These are phyloP conservation scores for Mycena filopes DNA, from an alignment of 768 basidiomycete species.

Conservation along the genomic window DNA sequence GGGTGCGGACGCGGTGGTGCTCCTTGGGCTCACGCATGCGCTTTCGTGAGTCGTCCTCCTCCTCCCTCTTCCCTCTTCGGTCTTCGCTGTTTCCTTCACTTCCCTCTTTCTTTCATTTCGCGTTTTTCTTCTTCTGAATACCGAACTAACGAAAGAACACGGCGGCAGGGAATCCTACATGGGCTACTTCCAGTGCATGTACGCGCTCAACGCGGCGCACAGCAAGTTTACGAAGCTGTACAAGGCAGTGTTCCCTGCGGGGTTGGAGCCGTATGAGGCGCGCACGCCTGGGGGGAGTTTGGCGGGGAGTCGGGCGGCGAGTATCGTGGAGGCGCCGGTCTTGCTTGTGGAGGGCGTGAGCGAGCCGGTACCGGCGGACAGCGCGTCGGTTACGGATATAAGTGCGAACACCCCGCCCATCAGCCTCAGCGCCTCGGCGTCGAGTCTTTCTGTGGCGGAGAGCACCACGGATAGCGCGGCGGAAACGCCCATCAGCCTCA, in stretches of 20 bases:
- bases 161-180: slow-evolving; percentile 73
- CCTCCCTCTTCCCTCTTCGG: background rate
- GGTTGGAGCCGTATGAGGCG: slow-evolving; percentile 57
- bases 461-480: too few species aligned
- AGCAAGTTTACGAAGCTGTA: slow-evolving; percentile 82
- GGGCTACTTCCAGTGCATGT: slow-evolving; percentile 85
- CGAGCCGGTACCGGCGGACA: too few species aligned
- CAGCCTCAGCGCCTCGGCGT: background rate
- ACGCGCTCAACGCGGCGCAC: slow-evolving; percentile 65
- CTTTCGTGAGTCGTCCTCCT: slow-evolving; percentile 59
- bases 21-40: slow-evolving; percentile 77
- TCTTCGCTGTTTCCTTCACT: slow-evolving; percentile 6
- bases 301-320: slow-evolving; percentile 39
- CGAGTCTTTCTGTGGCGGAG: too few species aligned
- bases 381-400: too few species aligned
- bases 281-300: background rate
- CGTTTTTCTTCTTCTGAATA: background rate
- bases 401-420: too few species aligned
- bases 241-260: slow-evolving; percentile 73
- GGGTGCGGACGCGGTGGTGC: slow-evolving; percentile 75
- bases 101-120: slow-evolving; percentile 12
- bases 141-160: background rate
- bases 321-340: slow-evolving; percentile 23
- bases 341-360: too few species aligned
- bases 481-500: too few species aligned